Evolutionary conservation across 805 yeast genomes (phyloP), one percentile per base, ranked within the genome.

Genomic region (Zygotorulaspora florentina): DNA sequence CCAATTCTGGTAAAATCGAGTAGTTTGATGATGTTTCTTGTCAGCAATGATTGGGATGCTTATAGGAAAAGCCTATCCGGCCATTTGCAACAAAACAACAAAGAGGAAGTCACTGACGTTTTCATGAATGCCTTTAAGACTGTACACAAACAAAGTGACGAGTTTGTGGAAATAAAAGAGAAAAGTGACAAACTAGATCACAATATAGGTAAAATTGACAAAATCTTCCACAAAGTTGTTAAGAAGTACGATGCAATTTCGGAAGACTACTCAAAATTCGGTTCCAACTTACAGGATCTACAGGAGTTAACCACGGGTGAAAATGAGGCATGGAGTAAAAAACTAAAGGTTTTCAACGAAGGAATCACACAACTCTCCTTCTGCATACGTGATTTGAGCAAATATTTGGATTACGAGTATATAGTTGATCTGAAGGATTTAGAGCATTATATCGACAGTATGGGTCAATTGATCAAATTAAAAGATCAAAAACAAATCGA

Each of bases 91-190:
- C 57, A 53, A 16, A 51, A 55, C 8, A 56, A 53, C 20, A 59
- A 58, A 45, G 99, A 93, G 41, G 81, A 87, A 11, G 75, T 91
- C n/a, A 82, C 96, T 0, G 99, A 91, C 60, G 83, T 86, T 2
- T 81, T 93, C 35, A 85, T 91, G 84, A 91, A 91, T 61, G 95
- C 95, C n/a, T 87, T 91, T 59, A 84, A 91, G 45, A 83, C 87
- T 40, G 82, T 84, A 4, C 71, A 76, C 39, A 67, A 72, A 41
- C 87, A 82, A 56, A 80, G 78, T 50, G 80, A 84, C 37, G 96
- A 87, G 58, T 87, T 91, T 55, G 73, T 83, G 40, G 93, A 85
- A 54, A 88, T 91, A 35, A 81, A 80, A 53, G 96, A 88, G 56
- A 80, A 85, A 52, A 77, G 90, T 16, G 87, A 85, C 55, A 87